These are phyloP conservation scores for Hortaea werneckii DNA, from an alignment of 2,329 filamentous ascomycete species.

Conservation along the genomic window DNA sequence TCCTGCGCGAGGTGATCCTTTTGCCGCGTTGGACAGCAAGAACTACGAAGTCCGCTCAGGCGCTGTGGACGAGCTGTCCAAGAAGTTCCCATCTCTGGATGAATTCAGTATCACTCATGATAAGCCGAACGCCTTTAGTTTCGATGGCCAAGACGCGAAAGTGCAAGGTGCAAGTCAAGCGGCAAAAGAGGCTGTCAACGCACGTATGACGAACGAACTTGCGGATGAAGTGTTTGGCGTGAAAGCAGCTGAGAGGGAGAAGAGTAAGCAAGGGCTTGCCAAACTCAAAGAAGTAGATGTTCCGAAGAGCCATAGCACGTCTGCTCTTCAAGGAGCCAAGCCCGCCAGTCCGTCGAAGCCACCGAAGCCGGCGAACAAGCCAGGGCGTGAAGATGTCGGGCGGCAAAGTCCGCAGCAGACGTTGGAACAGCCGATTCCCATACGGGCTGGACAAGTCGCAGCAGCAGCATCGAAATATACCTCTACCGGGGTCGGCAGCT, in stretches of 20 bases:
- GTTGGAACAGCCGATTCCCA: too few relatives aligned
- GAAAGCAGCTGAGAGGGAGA: neutral
- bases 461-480: constrained; percentile 40
- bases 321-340: too few relatives aligned
- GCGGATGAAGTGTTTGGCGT: constrained; percentile 71
- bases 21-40: constrained; percentile 74
- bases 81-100: constrained; percentile 80
- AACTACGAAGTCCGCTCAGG: constrained; percentile 37
- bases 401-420: too few relatives aligned
- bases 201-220: constrained; percentile 63
- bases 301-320: too few relatives aligned
- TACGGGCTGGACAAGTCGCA: constrained; percentile 7
- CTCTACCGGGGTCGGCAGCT: constrained; percentile 46
- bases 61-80: constrained; percentile 68
- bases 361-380: too few relatives aligned
- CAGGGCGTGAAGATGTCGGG: too few relatives aligned
- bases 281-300: neutral
- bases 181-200: constrained; percentile 34
- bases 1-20: constrained; percentile 72
- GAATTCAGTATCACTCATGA: constrained; percentile 88
- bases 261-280: constrained; percentile 4
- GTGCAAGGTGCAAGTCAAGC: neutral
- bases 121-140: constrained; percentile 53
- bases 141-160: neutral
- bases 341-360: too few relatives aligned